Conservation (phyloP, 345 rosid genomes). For the Populus pruinosa region DNA sequence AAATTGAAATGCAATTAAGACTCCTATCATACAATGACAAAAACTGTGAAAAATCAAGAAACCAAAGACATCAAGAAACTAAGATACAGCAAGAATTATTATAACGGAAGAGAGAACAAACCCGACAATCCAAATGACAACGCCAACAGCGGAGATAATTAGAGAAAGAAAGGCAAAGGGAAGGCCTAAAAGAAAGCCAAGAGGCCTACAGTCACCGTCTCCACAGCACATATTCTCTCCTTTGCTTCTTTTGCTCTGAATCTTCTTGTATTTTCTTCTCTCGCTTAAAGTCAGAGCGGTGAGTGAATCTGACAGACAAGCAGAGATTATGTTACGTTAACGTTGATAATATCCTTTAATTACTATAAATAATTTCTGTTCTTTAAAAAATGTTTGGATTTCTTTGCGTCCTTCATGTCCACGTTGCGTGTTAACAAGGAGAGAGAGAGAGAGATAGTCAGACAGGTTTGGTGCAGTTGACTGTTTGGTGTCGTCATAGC, state of each 20-base stretch:
- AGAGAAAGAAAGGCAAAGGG: constrained; percentile 30
- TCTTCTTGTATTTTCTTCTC: too few species aligned
- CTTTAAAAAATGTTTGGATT: too few species aligned
- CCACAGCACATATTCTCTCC: constrained; percentile 18
- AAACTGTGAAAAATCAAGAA: not conserved
- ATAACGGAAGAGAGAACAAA: not conserved
- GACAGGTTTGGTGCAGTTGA: too few species aligned
- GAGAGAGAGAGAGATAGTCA: too few species aligned
- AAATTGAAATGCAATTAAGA: not conserved
- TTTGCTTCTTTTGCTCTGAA: not conserved
- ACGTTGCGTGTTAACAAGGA: too few species aligned
- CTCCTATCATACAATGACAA: not conserved
- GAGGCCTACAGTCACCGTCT: constrained; percentile 29
- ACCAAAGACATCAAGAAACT: not conserved
- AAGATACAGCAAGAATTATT: not conserved
- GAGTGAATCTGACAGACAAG: too few species aligned
- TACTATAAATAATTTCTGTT: too few species aligned
- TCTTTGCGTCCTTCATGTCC: too few species aligned
- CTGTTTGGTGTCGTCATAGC: too few species aligned
- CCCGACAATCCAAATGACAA: constrained; percentile 34
- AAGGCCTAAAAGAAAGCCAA: constrained; percentile 34
- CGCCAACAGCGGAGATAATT: constrained; percentile 27
- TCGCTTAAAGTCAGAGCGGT: too few species aligned
- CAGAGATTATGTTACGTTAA: too few species aligned
- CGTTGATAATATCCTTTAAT: too few species aligned